Evolutionary conservation across 2,329 filamentous ascomycete genomes (phyloP).

Genomic region (Fusarium napiforme): DNA sequence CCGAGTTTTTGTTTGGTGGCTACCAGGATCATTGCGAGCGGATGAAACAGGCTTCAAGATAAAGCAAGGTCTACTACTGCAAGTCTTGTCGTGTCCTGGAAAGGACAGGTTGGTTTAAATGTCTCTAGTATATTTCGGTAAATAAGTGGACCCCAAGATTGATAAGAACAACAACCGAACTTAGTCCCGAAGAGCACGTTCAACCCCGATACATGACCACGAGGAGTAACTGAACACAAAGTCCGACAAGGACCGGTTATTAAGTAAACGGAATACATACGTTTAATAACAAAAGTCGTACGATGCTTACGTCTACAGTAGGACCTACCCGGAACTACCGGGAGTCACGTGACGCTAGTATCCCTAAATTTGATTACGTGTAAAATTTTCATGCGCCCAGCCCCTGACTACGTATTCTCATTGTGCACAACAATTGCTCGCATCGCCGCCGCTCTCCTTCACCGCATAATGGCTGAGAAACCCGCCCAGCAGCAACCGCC

Average conservation of each 20-base stretch:
- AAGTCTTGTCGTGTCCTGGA: fast-evolving
- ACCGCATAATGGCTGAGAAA: slow-evolving; percentile 2
- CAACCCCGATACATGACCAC: neutral
- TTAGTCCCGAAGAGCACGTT: neutral
- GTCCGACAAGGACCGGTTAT: too few species aligned
- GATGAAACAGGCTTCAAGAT: neutral
- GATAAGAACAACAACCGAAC: neutral
- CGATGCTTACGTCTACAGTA: neutral
- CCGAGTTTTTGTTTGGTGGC: too few species aligned
- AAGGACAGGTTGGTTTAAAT: neutral
- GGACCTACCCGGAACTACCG: neutral
- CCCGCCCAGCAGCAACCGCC: neutral
- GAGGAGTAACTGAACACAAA: neutral
- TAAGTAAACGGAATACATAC: neutral
- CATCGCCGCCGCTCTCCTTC: neutral
- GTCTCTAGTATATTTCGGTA: neutral
- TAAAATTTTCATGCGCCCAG: neutral
- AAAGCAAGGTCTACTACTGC: too few species aligned
- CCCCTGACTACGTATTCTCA: neutral
- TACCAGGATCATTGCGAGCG: too few species aligned
- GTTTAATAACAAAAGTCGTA: neutral
- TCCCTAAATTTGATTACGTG: neutral
- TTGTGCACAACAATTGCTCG: neutral
- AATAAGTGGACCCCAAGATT: neutral
- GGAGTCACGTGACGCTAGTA: neutral